These are phyloP conservation scores for Neurospora sp. DNA, from an alignment of 495 filamentous ascomycete genomes.

Conservation along the genomic window DNA sequence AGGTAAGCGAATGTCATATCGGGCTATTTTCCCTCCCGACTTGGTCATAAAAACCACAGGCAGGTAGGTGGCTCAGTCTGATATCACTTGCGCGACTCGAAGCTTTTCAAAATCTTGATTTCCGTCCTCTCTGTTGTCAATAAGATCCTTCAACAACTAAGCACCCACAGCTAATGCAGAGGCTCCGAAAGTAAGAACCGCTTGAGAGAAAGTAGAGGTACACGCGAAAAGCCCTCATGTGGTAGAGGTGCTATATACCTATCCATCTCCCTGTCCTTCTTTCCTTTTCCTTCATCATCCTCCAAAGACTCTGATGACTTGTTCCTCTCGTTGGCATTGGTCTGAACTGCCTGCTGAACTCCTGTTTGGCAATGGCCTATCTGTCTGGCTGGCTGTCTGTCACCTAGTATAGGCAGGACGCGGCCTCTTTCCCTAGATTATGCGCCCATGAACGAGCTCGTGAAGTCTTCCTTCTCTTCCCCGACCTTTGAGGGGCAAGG, in stretches of 20 bases:
- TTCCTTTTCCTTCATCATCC: not conserved
- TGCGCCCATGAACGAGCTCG: not conserved
- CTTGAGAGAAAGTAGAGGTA: not conserved
- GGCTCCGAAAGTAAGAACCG: not conserved
- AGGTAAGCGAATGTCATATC: not conserved
- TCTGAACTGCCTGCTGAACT: not conserved
- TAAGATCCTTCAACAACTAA: not conserved
- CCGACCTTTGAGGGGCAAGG: not conserved
- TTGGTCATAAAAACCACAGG: not conserved
- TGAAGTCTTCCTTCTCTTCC: not conserved
- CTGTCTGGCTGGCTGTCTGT: not conserved
- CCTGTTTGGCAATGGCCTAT: not conserved
- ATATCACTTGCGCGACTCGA: not conserved
- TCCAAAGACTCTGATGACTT: not conserved
- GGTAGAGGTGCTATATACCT: not conserved
- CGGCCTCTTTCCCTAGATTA: not conserved
- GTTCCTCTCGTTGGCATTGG: not conserved
- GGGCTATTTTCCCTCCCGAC: not conserved
- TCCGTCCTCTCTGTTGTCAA: not conserved
- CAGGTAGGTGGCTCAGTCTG: not conserved
- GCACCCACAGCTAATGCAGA: not conserved
- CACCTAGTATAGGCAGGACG: not conserved
- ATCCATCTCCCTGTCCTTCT: not conserved
- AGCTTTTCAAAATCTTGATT: not conserved
- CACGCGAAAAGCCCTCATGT: not conserved